Percentiles rank a stretch among this genome's conserved stretches.
Conservation (phyloP, 108 stramenopile genomes). For the Pseudonitzschia pungens region DNA sequence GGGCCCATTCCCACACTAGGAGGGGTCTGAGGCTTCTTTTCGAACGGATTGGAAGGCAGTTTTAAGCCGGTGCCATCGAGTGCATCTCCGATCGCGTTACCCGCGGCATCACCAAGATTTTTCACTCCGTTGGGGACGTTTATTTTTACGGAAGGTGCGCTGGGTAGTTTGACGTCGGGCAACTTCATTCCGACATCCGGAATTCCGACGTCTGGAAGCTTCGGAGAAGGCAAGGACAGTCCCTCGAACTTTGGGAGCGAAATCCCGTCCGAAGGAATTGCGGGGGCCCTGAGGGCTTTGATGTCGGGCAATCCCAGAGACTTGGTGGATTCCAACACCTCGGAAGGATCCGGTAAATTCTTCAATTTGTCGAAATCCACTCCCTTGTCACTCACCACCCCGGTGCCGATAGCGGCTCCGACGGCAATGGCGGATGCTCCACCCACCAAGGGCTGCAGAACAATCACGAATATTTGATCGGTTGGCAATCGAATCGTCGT, state of each 20-base stretch:
- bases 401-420: constrained; percentile 11
- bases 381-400: constrained; percentile 7
- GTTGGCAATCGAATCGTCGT: too few relatives aligned
- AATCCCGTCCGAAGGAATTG: background rate
- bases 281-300: constrained; percentile 8
- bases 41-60: background rate
- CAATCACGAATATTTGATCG: too few relatives aligned
- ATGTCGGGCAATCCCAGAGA: constrained; percentile 10
- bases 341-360: background rate
- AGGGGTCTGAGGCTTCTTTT: background rate
- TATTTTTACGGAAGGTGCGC: background rate
- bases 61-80: background rate
- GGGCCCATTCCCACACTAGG: constrained; percentile 2
- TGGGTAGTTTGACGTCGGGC: background rate
- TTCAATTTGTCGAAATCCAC: background rate
- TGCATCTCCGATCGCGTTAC: background rate
- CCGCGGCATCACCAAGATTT: background rate
- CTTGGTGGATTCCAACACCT: constrained; percentile 9
- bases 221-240: background rate
- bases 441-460: background rate
- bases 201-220: constrained; percentile 1
- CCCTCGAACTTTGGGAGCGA: constrained; percentile 6
- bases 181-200: background rate
- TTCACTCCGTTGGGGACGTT: background rate
- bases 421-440: constrained; percentile 2